phyloP scores from a whole-genome alignment of 495 filamentous ascomycete species.

The Penicillium pulvis region DNA sequence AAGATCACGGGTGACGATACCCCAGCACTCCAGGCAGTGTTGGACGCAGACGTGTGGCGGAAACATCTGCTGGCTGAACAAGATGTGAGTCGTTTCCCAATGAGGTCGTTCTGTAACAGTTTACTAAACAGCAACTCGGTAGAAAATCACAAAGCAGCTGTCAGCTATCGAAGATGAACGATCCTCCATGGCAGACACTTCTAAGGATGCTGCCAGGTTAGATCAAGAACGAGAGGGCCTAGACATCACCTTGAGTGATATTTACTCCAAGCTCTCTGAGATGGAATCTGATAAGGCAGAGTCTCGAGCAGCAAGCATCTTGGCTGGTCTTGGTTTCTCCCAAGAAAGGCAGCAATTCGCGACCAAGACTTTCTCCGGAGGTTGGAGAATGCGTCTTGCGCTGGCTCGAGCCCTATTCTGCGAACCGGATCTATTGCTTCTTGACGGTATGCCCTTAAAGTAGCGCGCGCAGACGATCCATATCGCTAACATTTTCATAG shows the following conservation, averaged over 20 bases:
- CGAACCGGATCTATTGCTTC: slow-evolving; percentile 92
- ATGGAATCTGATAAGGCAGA: slow-evolving; percentile 99
- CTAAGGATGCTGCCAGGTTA: slow-evolving; percentile 77
- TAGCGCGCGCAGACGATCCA: background rate
- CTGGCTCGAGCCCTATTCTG: slow-evolving; percentile 96
- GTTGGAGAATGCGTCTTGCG: slow-evolving; percentile 98
- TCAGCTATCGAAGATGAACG: slow-evolving; percentile 78
- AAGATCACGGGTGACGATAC: slow-evolving; percentile 97
- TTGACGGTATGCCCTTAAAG: slow-evolving; percentile 61
- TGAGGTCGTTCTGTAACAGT: background rate
- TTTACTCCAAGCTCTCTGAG: slow-evolving; percentile 89
- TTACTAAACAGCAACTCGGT: slow-evolving; percentile 18
- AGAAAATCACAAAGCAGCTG: slow-evolving; percentile 85
- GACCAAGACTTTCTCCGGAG: slow-evolving; percentile 98
- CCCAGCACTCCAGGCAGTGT: slow-evolving; percentile 88
- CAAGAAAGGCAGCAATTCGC: slow-evolving; percentile 87
- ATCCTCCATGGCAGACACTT: slow-evolving; percentile 79
- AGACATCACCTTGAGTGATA: slow-evolving; percentile 84
- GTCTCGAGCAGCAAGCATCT: slow-evolving; percentile 89
- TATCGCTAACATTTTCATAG: slow-evolving; percentile 42
- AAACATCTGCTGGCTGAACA: slow-evolving; percentile 93
- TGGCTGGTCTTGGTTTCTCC: slow-evolving; percentile 97
- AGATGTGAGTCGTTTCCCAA: slow-evolving; percentile 54
- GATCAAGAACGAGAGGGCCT: slow-evolving; percentile 87
- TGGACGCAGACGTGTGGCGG: slow-evolving; percentile 98